Conservation (phyloP, 345 rosid genomes). For the Pistacia atlantica region DNA sequence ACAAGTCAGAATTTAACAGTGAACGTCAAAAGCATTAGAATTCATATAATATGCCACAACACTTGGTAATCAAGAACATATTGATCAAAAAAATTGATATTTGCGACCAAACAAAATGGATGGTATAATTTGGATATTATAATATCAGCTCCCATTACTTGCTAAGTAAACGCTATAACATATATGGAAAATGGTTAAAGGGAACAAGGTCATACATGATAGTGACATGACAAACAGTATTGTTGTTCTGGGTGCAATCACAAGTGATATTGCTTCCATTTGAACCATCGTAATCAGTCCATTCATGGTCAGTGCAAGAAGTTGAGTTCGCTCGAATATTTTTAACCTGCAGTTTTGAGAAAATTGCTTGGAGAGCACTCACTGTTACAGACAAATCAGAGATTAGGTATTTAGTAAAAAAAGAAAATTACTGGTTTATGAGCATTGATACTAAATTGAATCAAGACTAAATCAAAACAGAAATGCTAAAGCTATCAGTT, state of each 20-base stretch:
- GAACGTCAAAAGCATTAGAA: not conserved
- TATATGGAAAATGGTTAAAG: not conserved
- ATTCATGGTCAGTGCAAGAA: slow-evolving; percentile 47
- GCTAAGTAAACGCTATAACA: not conserved
- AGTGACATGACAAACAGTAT: slow-evolving; percentile 59
- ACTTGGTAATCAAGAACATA: not conserved
- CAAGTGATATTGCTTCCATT: slow-evolving; percentile 44
- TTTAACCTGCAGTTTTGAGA: slow-evolving; percentile 38
- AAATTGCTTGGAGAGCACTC: slow-evolving; percentile 46
- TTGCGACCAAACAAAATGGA: no score
- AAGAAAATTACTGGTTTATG: not conserved
- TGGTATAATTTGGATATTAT: no score
- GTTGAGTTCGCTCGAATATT: slow-evolving; percentile 30
- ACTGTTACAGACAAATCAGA: slow-evolving; percentile 38
- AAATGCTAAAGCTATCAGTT: not conserved
- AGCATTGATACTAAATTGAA: not conserved
- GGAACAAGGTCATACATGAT: slow-evolving; percentile 45
- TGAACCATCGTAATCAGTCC: slow-evolving; percentile 14
- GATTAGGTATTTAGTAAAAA: not conserved
- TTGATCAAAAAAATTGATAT: no score
- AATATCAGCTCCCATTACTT: no score
- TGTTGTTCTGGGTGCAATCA: slow-evolving; percentile 39
- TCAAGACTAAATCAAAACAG: not conserved
- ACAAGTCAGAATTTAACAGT: not conserved
- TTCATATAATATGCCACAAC: not conserved